Percentiles rank a stretch among this genome's conserved stretches.
phyloP scores from a whole-genome alignment of 192 early-diverging fungal genomes.

The Backusella westeae region DNA sequence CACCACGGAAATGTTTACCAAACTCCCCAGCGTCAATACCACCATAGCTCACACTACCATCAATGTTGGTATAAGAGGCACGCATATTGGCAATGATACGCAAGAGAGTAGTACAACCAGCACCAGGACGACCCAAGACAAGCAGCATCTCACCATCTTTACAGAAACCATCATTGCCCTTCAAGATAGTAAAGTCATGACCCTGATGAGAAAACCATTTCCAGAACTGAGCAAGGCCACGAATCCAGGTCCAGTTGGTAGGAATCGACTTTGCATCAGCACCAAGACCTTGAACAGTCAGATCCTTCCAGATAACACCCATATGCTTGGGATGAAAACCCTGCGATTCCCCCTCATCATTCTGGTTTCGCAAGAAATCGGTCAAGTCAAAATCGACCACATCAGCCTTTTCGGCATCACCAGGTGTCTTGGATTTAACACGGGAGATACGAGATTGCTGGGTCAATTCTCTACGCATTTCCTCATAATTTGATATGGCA shows the following conservation, averaged over 20 bases:
- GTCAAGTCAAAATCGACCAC: conserved; percentile 42
- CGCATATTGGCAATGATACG: conserved; percentile 59
- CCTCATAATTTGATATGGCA: conserved; percentile 26
- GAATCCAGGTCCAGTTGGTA: conserved; percentile 12
- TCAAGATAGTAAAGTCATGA: conserved; percentile 50
- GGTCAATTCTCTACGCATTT: conserved; percentile 23
- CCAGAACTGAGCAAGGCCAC: not conserved
- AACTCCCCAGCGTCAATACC: conserved; percentile 65
- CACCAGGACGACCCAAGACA: conserved; percentile 68
- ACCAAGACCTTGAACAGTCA: conserved; percentile 30
- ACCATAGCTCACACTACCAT: conserved; percentile 61
- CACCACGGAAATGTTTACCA: conserved; percentile 60
- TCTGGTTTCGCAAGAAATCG: conserved; percentile 28
- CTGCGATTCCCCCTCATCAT: conserved; percentile 19
- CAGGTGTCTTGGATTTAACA: conserved; percentile 3
- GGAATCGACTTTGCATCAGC: conserved; percentile 32
- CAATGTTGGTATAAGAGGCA: conserved; percentile 49
- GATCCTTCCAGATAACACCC: conserved; percentile 31
- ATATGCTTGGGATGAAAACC: conserved; percentile 41
- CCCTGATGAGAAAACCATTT: conserved; percentile 12
- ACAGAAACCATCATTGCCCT: conserved; percentile 62
- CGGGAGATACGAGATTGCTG: conserved; percentile 30
- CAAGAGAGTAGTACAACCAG: conserved; percentile 64
- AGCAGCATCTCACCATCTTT: conserved; percentile 73
- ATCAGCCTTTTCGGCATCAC: conserved; percentile 20